Conservation (phyloP, 1,284 basidiomycete genomes). For the Heimioporus retisporus region DNA sequence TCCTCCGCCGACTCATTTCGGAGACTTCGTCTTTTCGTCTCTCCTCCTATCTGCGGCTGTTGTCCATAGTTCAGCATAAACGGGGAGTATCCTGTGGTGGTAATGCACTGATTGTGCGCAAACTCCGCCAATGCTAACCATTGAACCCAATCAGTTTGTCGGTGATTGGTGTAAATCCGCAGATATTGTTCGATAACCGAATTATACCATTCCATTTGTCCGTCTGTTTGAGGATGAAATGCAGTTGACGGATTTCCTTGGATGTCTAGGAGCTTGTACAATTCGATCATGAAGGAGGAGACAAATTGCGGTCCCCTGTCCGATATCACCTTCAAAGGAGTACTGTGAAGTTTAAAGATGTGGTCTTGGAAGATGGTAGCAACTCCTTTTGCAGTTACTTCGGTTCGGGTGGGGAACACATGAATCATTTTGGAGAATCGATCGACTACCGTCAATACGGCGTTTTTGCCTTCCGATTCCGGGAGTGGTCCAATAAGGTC, state of each 20-base stretch:
- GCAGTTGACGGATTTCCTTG: neutral
- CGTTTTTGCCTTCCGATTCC: too few species aligned
- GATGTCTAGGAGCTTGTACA: conserved; percentile 17
- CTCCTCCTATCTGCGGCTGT: neutral
- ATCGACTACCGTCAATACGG: too few species aligned
- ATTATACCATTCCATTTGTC: neutral
- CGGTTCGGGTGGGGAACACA: too few species aligned
- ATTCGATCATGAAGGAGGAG: conserved; percentile 38
- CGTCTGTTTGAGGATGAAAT: neutral
- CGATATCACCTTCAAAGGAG: too few species aligned
- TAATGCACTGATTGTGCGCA: neutral
- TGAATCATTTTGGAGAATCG: too few species aligned
- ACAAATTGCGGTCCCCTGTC: conserved; percentile 5
- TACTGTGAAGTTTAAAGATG: too few species aligned
- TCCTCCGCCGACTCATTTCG: too few species aligned
- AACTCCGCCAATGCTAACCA: conserved; percentile 4
- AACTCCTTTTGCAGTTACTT: too few species aligned
- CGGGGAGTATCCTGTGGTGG: neutral
- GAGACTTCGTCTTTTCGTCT: too few species aligned
- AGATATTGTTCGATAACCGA: neutral
- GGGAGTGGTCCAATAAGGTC: too few species aligned
- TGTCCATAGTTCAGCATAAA: neutral
- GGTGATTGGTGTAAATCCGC: neutral
- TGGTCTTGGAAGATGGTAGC: too few species aligned
- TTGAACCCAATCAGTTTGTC: neutral